Conservation (phyloP, 192 early-diverging fungal genomes). For the Borealophlyctis nickersoniae region DNA sequence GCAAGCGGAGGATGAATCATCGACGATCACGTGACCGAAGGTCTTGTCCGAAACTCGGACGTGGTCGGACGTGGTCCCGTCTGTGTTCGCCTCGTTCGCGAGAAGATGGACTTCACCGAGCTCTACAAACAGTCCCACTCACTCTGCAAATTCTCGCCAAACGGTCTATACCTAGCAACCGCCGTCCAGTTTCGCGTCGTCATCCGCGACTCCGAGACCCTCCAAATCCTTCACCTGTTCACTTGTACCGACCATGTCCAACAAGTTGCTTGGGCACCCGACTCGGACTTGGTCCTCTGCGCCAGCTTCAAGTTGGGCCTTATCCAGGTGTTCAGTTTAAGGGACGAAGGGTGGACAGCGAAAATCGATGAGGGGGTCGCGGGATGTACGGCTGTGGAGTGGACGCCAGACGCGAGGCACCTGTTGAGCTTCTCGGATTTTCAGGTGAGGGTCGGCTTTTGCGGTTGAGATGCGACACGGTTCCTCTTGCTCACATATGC, state of each 20-base stretch:
- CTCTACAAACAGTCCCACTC: conserved; percentile 61
- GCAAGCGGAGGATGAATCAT: no score
- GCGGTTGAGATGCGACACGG: not conserved
- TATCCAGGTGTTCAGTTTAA: conserved; percentile 57
- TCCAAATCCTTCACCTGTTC: conserved; percentile 62
- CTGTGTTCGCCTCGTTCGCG: no score
- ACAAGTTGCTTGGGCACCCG: conserved; percentile 62
- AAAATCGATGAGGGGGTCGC: conserved; percentile 51
- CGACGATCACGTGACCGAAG: no score
- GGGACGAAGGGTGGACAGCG: conserved; percentile 54
- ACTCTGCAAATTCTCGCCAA: conserved; percentile 61
- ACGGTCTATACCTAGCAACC: conserved; percentile 66
- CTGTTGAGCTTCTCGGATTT: conserved; percentile 51
- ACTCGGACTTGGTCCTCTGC: conserved; percentile 58
- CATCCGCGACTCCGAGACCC: conserved; percentile 62
- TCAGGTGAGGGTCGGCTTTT: conserved; percentile 49
- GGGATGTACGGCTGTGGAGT: conserved; percentile 45
- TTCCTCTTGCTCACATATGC: not conserved
- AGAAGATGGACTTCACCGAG: conserved; percentile 71
- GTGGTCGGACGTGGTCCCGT: no score
- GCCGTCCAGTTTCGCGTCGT: conserved; percentile 63
- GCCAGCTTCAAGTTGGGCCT: conserved; percentile 43
- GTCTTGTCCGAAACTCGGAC: no score
- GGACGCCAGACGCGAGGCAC: conserved; percentile 50
- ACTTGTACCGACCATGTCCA: conserved; percentile 48